Conservation (phyloP, 2,329 filamentous ascomycete genomes). For the Macrophomina pseudophaseolina region DNA sequence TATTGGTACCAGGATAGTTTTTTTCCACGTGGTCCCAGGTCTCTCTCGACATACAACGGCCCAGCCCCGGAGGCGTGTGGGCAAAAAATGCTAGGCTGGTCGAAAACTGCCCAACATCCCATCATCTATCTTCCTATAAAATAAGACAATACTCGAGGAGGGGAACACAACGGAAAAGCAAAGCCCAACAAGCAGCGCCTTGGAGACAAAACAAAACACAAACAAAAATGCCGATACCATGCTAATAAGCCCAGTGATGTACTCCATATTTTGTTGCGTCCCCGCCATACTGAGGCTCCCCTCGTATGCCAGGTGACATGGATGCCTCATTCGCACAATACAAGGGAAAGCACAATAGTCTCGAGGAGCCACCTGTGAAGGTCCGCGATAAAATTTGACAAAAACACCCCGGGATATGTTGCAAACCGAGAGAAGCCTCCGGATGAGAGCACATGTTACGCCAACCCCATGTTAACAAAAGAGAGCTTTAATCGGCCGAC, state of each 20-base stretch:
- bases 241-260: neutral
- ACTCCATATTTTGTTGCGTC: slow-evolving; percentile 9
- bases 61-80: neutral
- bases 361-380: slow-evolving; percentile 3
- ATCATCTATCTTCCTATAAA: neutral
- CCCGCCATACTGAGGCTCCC: slow-evolving; percentile 7
- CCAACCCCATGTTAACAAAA: slow-evolving; percentile 19
- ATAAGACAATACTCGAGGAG: neutral
- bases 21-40: neutral
- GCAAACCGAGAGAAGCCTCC: slow-evolving; percentile 5
- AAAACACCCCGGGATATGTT: slow-evolving; percentile 5
- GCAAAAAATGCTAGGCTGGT: neutral
- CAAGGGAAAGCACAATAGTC: neutral
- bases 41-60: neutral
- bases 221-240: slow-evolving; percentile 18
- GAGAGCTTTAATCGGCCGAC: slow-evolving; percentile 6
- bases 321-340: slow-evolving; percentile 4
- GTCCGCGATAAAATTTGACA: slow-evolving; percentile 1
- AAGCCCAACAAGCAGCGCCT: neutral
- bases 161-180: neutral
- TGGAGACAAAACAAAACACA: neutral
- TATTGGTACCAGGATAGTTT: slow-evolving; percentile 1
- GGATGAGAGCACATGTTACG: slow-evolving; percentile 17
- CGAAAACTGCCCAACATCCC: neutral
- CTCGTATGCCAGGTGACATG: slow-evolving; percentile 3